These are phyloP conservation scores for Mycena citricolor DNA, from an alignment of 1,284 basidiomycete species.

Conservation along the genomic window DNA sequence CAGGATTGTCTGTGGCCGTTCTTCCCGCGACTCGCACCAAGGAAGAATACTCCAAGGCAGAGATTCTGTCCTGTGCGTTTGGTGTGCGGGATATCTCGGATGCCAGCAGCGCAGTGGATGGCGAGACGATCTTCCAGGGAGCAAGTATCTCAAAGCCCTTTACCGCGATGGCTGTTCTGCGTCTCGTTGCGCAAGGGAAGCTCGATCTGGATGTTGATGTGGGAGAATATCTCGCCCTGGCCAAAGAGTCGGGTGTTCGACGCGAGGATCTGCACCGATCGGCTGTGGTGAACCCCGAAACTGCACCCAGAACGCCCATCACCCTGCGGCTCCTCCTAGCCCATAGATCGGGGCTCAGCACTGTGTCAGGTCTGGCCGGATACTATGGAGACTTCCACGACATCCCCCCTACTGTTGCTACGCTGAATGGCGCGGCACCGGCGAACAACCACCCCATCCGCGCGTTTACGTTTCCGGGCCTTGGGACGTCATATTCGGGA, in stretches of 20 bases:
- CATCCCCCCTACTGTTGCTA: constrained; percentile 5
- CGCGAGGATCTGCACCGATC: constrained; percentile 5
- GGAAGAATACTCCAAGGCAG: constrained; percentile 6
- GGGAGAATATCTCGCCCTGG: constrained; percentile 9
- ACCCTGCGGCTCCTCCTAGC: constrained; percentile 13
- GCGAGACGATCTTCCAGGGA: constrained; percentile 10
- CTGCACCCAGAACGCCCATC: constrained; percentile 7
- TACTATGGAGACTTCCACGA: constrained; percentile 3
- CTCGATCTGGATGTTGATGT: constrained; percentile 11
- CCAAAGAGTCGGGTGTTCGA: not conserved
- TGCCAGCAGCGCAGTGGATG: constrained; percentile 1
- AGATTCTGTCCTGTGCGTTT: constrained; percentile 5
- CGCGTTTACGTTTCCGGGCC: constrained; percentile 14
- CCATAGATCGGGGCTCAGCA: constrained; percentile 13
- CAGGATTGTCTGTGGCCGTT: constrained; percentile 14
- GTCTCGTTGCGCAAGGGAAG: constrained; percentile 11
- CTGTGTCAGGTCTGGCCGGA: constrained; percentile 7
- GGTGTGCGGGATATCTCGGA: constrained; percentile 9
- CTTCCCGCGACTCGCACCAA: constrained; percentile 7
- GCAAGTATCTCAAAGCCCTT: constrained; percentile 18
- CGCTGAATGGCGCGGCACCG: constrained; percentile 4
- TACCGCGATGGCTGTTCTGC: constrained; percentile 14
- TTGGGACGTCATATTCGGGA: constrained; percentile 15
- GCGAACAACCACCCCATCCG: constrained; percentile 14
- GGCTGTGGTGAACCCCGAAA: constrained; percentile 6